Percentiles rank a stretch among this genome's conserved stretches.
Conservation (phyloP, 495 filamentous ascomycete genomes). For the Xylaria cubensis region DNA sequence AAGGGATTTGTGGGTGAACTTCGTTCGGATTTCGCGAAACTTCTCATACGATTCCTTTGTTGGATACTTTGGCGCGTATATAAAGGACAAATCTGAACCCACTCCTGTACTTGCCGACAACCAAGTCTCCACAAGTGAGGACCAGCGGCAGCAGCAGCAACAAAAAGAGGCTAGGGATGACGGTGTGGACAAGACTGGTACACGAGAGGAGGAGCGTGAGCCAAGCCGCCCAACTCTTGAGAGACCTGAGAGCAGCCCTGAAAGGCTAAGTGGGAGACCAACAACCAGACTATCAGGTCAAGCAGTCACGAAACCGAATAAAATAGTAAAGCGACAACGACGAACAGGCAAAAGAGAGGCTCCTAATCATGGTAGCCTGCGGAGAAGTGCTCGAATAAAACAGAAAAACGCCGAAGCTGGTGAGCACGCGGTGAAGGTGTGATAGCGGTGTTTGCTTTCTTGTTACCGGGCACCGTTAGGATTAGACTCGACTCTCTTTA, state of each 20-base stretch:
- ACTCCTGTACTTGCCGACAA: neutral
- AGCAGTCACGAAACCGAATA: neutral
- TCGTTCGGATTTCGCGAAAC: constrained; percentile 11
- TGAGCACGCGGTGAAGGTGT: neutral
- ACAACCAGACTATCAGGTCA: no score
- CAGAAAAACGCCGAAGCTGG: neutral
- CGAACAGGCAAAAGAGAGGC: neutral
- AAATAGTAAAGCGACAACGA: neutral
- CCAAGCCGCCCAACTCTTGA: neutral
- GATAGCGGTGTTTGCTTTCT: no score
- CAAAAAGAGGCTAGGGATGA: neutral
- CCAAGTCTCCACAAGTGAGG: no score
- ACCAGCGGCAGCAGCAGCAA: neutral
- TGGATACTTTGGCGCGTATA: constrained; percentile 12
- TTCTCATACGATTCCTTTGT: constrained; percentile 12
- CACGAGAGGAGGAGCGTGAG: neutral
- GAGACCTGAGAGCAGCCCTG: neutral
- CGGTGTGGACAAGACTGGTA: neutral
- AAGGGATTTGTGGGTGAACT: neutral
- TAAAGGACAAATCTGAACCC: neutral
- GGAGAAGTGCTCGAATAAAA: constrained; percentile 7
- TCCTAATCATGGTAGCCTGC: neutral
- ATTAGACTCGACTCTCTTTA: neutral
- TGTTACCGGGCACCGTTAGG: neutral
- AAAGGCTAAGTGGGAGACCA: neutral